Percentiles rank a stretch among this genome's conserved stretches.
Evolutionary conservation across 495 filamentous ascomycete genomes (phyloP).

Genomic region (Hypoxylon cercidicola): DNA sequence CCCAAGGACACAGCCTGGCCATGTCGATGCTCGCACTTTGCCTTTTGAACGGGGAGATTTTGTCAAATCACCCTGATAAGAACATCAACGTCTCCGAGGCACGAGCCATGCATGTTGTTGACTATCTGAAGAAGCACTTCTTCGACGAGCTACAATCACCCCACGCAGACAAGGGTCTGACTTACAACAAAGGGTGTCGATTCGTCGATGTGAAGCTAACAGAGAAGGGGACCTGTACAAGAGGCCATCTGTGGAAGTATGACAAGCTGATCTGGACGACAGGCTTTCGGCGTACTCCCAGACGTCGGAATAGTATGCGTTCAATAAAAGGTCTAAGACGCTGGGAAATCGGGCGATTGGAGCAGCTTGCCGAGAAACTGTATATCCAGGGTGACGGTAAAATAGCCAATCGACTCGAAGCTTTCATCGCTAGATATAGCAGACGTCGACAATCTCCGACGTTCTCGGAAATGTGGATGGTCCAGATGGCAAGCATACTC

Average conservation of each 20-base stretch:
- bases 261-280: neutral
- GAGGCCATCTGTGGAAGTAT: conserved; percentile 14
- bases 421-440: neutral
- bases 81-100: neutral
- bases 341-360: neutral
- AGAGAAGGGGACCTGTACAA: conserved; percentile 13
- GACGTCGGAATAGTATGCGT: neutral
- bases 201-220: conserved; percentile 19
- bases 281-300: neutral
- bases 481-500: neutral
- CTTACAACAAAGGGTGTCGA: conserved; percentile 28
- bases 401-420: neutral
- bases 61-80: neutral
- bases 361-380: neutral
- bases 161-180: neutral
- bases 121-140: neutral
- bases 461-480: neutral
- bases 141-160: neutral
- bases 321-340: neutral
- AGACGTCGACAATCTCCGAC: neutral
- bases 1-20: conserved; percentile 28
- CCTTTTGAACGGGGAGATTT: conserved; percentile 44
- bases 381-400: too few species aligned
- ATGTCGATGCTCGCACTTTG: conserved; percentile 42
- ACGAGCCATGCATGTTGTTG: neutral